Percentiles rank a stretch among this genome's conserved stretches.
Evolutionary conservation across 805 yeast genomes (phyloP).

Genomic region (Citeromyces nyonsensis): DNA sequence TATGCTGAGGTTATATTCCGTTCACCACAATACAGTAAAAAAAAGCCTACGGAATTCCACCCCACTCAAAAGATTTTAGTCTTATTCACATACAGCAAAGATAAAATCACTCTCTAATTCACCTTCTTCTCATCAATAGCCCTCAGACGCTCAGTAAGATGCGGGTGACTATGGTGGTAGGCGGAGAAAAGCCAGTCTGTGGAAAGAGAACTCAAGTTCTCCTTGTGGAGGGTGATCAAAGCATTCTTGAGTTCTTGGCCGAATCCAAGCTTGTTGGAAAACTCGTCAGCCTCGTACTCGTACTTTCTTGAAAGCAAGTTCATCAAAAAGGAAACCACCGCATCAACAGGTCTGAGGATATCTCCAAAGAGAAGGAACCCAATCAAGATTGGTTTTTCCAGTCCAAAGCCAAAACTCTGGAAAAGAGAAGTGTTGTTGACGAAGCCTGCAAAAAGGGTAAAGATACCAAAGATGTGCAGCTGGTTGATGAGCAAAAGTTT

Average conservation of each 20-base stretch:
- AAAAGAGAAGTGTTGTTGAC: conserved; percentile 68
- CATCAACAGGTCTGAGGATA: conserved; percentile 63
- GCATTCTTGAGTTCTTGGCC: conserved; percentile 53
- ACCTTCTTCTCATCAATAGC: conserved; percentile 35
- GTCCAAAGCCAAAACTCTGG: conserved; percentile 60
- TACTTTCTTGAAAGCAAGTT: conserved; percentile 68
- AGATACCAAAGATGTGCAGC: conserved; percentile 44
- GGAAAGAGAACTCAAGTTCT: conserved; percentile 74
- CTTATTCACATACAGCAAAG: background rate
- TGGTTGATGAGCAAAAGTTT: conserved; percentile 55
- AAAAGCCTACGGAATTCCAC: no score
- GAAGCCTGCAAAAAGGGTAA: conserved; percentile 66
- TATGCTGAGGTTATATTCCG: no score
- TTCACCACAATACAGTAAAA: background rate
- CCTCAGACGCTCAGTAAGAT: conserved; percentile 71
- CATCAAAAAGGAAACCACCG: conserved; percentile 47
- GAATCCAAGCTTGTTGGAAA: conserved; percentile 65
- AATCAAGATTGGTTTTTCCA: conserved; percentile 55
- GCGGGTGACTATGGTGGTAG: conserved; percentile 86
- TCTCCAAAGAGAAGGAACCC: conserved; percentile 76
- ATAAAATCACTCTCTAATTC: background rate
- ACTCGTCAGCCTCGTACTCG: conserved; percentile 89
- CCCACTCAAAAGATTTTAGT: no score
- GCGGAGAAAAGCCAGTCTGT: conserved; percentile 85
- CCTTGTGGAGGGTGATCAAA: conserved; percentile 59